These are phyloP conservation scores for Coniochaeta ligniaria DNA, from an alignment of 2,329 filamentous ascomycete genomes.

Conservation along the genomic window DNA sequence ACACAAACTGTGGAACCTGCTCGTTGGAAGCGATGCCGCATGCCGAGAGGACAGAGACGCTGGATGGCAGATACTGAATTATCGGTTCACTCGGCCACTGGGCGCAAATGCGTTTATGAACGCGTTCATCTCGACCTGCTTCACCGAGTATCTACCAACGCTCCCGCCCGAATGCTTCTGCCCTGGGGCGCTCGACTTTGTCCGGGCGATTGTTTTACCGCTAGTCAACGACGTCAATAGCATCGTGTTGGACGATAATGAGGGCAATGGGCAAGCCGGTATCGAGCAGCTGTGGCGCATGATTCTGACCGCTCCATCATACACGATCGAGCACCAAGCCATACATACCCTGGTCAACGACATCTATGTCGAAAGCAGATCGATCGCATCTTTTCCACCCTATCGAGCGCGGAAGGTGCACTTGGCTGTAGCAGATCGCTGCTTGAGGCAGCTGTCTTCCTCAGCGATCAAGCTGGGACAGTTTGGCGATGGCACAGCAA, in stretches of 20 bases:
- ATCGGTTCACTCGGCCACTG: conserved; percentile 29
- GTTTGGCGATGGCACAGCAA: conserved; percentile 32
- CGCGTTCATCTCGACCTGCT: conserved; percentile 46
- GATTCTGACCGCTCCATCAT: conserved; percentile 59
- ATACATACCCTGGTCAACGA: conserved; percentile 63
- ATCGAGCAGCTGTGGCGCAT: conserved; percentile 79
- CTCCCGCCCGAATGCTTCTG: conserved; percentile 54
- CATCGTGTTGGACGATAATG: conserved; percentile 42
- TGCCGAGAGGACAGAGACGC: conserved; percentile 53
- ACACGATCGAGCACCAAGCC: conserved; percentile 59
- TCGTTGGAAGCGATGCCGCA: conserved; percentile 59
- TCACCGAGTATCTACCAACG: conserved; percentile 47
- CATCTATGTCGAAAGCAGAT: conserved; percentile 57
- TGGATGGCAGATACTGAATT: conserved; percentile 63
- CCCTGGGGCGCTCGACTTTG: conserved; percentile 54
- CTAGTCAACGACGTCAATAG: conserved; percentile 36
- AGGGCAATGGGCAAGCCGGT: conserved; percentile 43
- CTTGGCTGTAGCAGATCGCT: conserved; percentile 64
- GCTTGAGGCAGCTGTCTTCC: conserved; percentile 60
- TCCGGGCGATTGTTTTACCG: conserved; percentile 42
- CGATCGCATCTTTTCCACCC: conserved; percentile 42
- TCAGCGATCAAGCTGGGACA: conserved; percentile 52
- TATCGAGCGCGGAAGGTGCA: conserved; percentile 52
- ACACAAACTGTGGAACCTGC: conserved; percentile 60
- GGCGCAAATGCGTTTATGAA: conserved; percentile 32